Conservation (phyloP, 331 rosid genomes). For the Quercus tomentella region DNA sequence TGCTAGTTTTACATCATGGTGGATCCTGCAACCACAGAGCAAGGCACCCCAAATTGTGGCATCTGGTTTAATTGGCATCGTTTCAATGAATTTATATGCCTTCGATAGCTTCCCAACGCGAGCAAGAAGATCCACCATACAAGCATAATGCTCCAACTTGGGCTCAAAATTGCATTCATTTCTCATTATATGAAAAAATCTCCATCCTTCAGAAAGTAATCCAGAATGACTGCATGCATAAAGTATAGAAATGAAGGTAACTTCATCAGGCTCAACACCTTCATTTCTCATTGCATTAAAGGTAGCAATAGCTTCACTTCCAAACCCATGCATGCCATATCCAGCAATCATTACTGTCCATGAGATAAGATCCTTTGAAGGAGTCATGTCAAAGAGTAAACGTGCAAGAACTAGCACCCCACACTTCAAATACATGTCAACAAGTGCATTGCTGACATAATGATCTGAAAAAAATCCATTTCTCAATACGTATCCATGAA, state of each 20-base stretch:
- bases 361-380: conserved; percentile 55
- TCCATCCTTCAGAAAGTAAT: conserved; percentile 68
- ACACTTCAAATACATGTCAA: conserved; percentile 76
- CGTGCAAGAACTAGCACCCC: conserved; percentile 58
- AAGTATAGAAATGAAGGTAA: conserved; percentile 63
- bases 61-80: conserved; percentile 65
- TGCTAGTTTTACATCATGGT: conserved; percentile 73
- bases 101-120: conserved; percentile 58
- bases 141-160: conserved; percentile 64
- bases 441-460: conserved; percentile 56
- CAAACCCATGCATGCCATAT: conserved; percentile 82
- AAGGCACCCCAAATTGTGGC: conserved; percentile 73
- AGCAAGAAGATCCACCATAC: conserved; percentile 82
- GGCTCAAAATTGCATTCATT: conserved; percentile 49
- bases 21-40: conserved; percentile 71
- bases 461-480: conserved; percentile 42
- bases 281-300: conserved; percentile 53
- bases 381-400: conserved; percentile 46
- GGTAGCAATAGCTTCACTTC: conserved; percentile 60
- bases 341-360: conserved; percentile 86
- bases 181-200: conserved; percentile 52
- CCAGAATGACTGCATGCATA: conserved; percentile 86
- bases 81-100: conserved; percentile 58
- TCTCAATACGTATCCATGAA: conserved; percentile 61
- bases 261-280: conserved; percentile 56